Percentiles rank a stretch among this genome's conserved stretches.
phyloP scores from a whole-genome alignment of 2,329 filamentous ascomycete species.

The Cordyceps fumosorosea region DNA sequence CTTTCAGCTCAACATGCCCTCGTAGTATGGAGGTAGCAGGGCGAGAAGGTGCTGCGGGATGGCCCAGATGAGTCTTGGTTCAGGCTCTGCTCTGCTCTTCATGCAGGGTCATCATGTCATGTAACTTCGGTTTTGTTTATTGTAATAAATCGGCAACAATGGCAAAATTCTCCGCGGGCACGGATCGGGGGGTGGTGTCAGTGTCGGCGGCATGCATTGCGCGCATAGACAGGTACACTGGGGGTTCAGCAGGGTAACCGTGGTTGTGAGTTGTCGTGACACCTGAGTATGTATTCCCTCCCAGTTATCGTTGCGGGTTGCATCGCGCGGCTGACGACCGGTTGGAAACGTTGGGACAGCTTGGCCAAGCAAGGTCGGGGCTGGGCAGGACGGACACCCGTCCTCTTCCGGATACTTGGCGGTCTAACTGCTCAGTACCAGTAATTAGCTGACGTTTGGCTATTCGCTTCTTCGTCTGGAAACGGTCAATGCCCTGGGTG shows the following conservation, averaged over 20 bases:
- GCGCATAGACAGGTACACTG: background rate
- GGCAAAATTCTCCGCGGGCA: background rate
- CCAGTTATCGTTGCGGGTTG: background rate
- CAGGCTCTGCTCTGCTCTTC: background rate
- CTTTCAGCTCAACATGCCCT: conserved; percentile 5
- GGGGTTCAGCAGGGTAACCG: background rate
- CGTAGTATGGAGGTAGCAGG: background rate
- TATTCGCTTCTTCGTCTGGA: background rate
- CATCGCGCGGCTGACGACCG: background rate
- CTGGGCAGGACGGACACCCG: background rate
- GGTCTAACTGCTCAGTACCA: too few relatives aligned
- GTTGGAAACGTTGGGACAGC: background rate
- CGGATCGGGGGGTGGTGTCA: background rate
- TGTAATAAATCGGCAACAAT: background rate
- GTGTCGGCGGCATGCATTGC: background rate
- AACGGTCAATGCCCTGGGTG: background rate
- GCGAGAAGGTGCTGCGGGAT: background rate
- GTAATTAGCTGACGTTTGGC: background rate
- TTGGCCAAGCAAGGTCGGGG: background rate
- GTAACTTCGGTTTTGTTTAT: background rate
- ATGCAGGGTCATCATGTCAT: background rate
- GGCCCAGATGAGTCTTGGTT: background rate
- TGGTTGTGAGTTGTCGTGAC: background rate
- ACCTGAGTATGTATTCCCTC: too few relatives aligned
- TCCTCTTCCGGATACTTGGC: background rate